A percentile compares a stretch with the other conserved stretches of the same genome.
Conservation (phyloP, 495 filamentous ascomycete genomes). For the Cryomyces antarcticus region DNA sequence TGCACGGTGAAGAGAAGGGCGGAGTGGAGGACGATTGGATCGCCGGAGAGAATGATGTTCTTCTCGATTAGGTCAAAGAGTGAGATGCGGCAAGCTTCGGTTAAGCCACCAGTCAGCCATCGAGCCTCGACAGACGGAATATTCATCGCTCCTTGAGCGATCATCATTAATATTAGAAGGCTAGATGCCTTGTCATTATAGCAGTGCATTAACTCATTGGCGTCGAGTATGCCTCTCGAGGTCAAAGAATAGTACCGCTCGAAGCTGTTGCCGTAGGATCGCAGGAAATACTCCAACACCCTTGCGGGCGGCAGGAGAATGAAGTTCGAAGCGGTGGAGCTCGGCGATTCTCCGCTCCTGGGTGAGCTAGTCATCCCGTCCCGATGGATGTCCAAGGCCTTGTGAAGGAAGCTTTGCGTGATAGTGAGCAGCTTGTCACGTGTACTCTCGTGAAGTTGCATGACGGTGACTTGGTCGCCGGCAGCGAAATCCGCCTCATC, state of each 20-base stretch:
- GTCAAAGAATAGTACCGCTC: constrained; percentile 37
- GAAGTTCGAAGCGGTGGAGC: constrained; percentile 27
- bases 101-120: constrained; percentile 37
- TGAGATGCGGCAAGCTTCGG: constrained; percentile 43
- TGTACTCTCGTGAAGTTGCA: constrained; percentile 21
- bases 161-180: constrained; percentile 41
- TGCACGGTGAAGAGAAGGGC: constrained; percentile 39
- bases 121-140: constrained; percentile 36
- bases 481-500: constrained; percentile 28
- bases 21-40: constrained; percentile 34
- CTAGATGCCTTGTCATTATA: constrained; percentile 35
- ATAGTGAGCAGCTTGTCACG: constrained; percentile 44
- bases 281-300: constrained; percentile 39
- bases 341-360: constrained; percentile 19
- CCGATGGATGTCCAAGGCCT: constrained; percentile 37
- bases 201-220: constrained; percentile 34
- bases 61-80: constrained; percentile 46
- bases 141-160: constrained; percentile 38
- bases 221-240: constrained; percentile 29
- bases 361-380: constrained; percentile 13
- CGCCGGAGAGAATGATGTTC: constrained; percentile 36
- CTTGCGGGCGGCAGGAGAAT: constrained; percentile 35
- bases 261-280: constrained; percentile 34
- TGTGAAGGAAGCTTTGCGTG: constrained; percentile 41
- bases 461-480: constrained; percentile 26